Base-by-base conservation (phyloP, 345 rosid species). In the Citrus hindsii region DNA sequence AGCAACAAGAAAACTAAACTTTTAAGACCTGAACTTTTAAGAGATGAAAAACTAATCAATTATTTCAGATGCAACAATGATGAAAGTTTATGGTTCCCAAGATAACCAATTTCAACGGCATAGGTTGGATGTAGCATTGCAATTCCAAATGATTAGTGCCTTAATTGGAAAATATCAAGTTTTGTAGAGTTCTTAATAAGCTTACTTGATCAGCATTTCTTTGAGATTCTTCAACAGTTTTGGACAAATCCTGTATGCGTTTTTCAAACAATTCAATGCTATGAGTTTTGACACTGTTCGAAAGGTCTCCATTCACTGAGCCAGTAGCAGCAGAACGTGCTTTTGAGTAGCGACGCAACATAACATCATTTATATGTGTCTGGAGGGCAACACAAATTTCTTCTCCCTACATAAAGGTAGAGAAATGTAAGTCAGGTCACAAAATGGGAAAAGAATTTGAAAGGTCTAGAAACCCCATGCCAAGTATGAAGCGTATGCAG, bases 381-480 rank as follows among this genome's bases (percentile, higher is more conserved):
- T 96, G 99, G 76, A 96, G 92, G 78, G 99, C 98, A 73, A 96
- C 98, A 88, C 98, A 94, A 67, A 96, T 90, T 85, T 96, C 99
- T 84, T 96, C 98, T 82, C 99, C 99, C 99, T 96, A 80, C 71
- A 80, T 24, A 74, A 69, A 42, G 51, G 79, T 62, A 12, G 33
- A 84, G 76, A 35, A 55, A 64, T 9, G 18, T 1, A 14, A 66
- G 59, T 74, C 32, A 33, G 8, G 62, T 75, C 6, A 6, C 30
- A 68, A 77, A 71, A 77, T 16, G 73, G 73, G 25, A 46, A 4
- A 40, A 72, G 33, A 12, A 66, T 3, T 73, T 60, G 55, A 64
- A 18, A 67, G 48, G 40, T 27, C 67, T 8, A 18, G 19, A 73
- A 72, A 55, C 10, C 12, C 35, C 25, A 24, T n/a, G 35, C 56